These are phyloP conservation scores for Cyphellophora attinorum DNA, from an alignment of 2,329 filamentous ascomycete genomes.

Conservation along the genomic window DNA sequence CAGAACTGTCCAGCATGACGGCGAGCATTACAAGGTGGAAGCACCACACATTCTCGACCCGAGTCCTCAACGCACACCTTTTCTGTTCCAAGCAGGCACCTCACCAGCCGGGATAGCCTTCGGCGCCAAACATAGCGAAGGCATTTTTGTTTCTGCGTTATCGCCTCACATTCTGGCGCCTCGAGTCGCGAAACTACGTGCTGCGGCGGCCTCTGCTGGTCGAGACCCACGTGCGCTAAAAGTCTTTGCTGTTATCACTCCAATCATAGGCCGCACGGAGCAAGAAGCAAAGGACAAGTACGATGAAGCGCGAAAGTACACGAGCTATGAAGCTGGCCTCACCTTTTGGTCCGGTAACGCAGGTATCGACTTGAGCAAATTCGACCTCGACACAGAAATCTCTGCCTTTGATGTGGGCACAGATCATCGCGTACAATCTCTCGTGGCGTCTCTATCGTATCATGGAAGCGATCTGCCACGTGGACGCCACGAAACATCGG, in stretches of 20 bases:
- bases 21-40: constrained; percentile 39
- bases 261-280: constrained; percentile 40
- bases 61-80: constrained; percentile 48
- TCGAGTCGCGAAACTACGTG: constrained; percentile 44
- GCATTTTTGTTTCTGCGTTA: constrained; percentile 50
- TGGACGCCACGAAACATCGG: constrained; percentile 32
- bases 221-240: constrained; percentile 50
- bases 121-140: constrained; percentile 50
- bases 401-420: constrained; percentile 45
- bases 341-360: constrained; percentile 51
- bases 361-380: constrained; percentile 49
- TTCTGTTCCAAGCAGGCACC: constrained; percentile 51
- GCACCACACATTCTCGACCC: constrained; percentile 42
- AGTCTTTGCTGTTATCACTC: constrained; percentile 43
- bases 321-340: constrained; percentile 43
- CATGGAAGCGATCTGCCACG: constrained; percentile 35
- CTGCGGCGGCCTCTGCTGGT: constrained; percentile 40
- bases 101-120: constrained; percentile 50
- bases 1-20: constrained; percentile 50
- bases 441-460: constrained; percentile 40
- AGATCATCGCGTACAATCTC: constrained; percentile 41
- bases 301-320: constrained; percentile 42
- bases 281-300: constrained; percentile 46
- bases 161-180: constrained; percentile 39
- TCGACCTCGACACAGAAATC: constrained; percentile 50